Evolutionary conservation across 768 basidiomycete genomes (phyloP), one percentile per base, ranked within the genome.

Genomic region (Tricholoma furcatifolium): DNA sequence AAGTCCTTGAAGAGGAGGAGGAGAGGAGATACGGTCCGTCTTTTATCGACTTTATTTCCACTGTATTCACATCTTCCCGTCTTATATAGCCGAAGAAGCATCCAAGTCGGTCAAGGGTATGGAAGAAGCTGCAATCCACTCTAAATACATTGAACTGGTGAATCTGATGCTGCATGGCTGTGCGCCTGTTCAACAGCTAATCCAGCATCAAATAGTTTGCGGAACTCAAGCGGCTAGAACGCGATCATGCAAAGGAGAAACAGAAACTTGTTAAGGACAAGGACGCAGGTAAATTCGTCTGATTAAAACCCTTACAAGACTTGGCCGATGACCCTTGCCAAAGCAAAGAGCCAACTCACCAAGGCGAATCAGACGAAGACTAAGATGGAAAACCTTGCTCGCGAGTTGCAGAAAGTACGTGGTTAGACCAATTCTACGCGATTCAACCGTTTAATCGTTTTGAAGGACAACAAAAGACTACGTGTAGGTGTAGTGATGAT

Each of bases 191-290:
- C 50, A 46, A 35, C 35, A 51, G 45, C 53, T 58, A 54, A 62
- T 53, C 57, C 51, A 51, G 52, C 54, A 47, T 64, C 59, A 43
- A 62, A 20, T 62, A 94, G 91, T 94, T 93, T 69, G 89, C 91
- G 62, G 91, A 93, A 68, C 74, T 91, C 67, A 93, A 93, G 67
- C 80, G 89, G 47, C 69, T 90, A 64, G 92, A 94, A 70, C 81
- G 92, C 58, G 91, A 93, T 65, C 88, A 93, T 62, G 85, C 91
- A 36, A 93, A 91, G 71, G 92, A 93, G 76, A 93, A 90, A 69
- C 91, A 93, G 74, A 93, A 93, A 64, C 75, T 93, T 27, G 76
- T 82, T 44, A 93, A 93, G 72, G 92, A 94, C 75, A 93, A 93
- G 73, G 92, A 93, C 71, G 83, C 89, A 58, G 89, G 90, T 91